Evolutionary conservation across 371 early-diverging fungal species (phyloP), one percentile per base, ranked within the genome.

Genomic region (Mortierella sp.): DNA sequence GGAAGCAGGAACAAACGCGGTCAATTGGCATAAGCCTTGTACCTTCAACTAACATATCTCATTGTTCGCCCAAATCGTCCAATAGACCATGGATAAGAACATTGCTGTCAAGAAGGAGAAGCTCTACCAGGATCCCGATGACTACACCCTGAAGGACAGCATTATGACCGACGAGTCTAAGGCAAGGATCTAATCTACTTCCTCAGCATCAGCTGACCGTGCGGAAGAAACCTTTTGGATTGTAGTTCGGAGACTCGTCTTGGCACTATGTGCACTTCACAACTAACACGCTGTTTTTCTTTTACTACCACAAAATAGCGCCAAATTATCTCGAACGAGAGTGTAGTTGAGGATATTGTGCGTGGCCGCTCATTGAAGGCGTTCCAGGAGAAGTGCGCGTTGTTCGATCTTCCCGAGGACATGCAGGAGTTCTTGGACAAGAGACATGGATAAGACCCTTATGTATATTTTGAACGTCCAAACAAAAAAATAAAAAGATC

Each of bases 301-400:
- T 65, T 68, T 5, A 46, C 27, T 8, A 14, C 29, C 24, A 18
- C 11, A 24, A 24, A 24, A 76, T 71, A 96, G 94, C 92, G 95
- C 71, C 93, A 93, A 80, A 94, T 94, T 87, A 89, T 95, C 46
- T 88, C 89, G 44, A 95, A 93, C 70, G 96, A 96, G 82, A 88
- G 89, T 43, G 87, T 88, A 7, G 95, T 96, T 4, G 96, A 96
- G 76, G 93, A 93, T 71, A 95, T 95, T 80, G 93, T 96, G 12
- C 91, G 94, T 51, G 92, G 91, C 48, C 93, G 95, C 58, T 92
- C 93, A 35, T 80, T 95, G 72, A 91, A 93, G 83, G 94, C 95
- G 24, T 94, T 96, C 84, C 92, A 89, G 78, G 91, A 86, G 80
- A 93, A 92, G 73, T 94, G 94, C 81, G 91, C 93, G 80, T 84